Base-by-base conservation (phyloP, 2,329 filamentous ascomycete species). In the Fusarium hostae region DNA sequence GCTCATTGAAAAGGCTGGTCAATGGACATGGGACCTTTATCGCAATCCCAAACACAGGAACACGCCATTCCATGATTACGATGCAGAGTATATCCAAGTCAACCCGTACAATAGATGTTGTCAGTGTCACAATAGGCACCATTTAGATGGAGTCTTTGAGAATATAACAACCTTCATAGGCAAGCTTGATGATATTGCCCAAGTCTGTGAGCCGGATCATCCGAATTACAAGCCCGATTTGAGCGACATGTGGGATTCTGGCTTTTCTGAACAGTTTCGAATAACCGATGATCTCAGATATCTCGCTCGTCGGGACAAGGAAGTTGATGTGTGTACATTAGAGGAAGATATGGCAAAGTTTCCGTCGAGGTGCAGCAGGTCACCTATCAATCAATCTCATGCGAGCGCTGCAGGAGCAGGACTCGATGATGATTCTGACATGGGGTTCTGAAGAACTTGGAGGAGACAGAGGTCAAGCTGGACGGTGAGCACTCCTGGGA, bases 241-340 rank as follows among this genome's bases (percentile, higher is more conserved):
- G 24, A 24, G 24, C 24, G 24, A 5, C 24, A 24, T 24, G 5
- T 24, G 4, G 24, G 32, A 34, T 13, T 15, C 13, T 34, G 32
- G 5, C 32, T 6, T 6, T 15, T 6, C 12, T 15, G 32, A 34
- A 34, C 5, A 13, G 5, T 34, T 34, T 34, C 12, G 5, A 34
- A 34, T 6, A 22, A 8, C 26, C 5, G 0, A 0, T 0, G 6
- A 5, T 32, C 10, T 34, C 7, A 2, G 9, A 2, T 22, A 18
- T 16, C 45, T 50, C 16, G 30, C 45, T 18, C n/a, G 9, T 34
- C 15, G n/a, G 10, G 3, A 50, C 8, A 50, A 12, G 15, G 10
- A 24, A 16, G 22, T 50, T 2, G 30, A 34, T 6, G 7, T 24
- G 11, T 32, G 30, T 13, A 18, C 10, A 11, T 11, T 11, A n/a